Evolutionary conservation across 257 asterid genomes (phyloP), one percentile per base, ranked within the genome.

Genomic region (Solanum chilense): DNA sequence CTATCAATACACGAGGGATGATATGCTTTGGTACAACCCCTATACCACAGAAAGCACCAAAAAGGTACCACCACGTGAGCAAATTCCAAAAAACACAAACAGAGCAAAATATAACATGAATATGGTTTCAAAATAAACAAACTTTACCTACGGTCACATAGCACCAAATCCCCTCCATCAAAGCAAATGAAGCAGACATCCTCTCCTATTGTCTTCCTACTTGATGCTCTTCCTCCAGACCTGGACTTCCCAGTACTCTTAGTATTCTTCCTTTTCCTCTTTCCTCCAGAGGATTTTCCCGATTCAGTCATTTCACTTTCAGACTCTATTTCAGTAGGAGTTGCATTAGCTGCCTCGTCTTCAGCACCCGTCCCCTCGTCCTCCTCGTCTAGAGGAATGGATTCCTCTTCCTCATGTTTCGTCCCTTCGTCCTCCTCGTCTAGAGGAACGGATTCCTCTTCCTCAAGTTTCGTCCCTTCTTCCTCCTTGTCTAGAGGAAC

Each of bases 141-240:
- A 35, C 91, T 88, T 78, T 90, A 97, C 99, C 99, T 92, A 15
- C 97, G 95, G 88, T 95, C 99, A 91, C 99, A 97, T 42, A 97
- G 90, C 85, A 95, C 96, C 14, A 97, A 98, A 64, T 93, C 93
- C 80, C 99, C 99, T 75, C 99, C 99, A 90, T 97, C 99, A 86
- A 97, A 97, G 95, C 99, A 97, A 90, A 97, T 94, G 93, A 97
- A 95, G 89, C 99, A 97, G 82, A 97, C 99, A 88, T 97, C 98
- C 86, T 97, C 99, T 42, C 92, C 98, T 37, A 89, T 91, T 2
- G 89, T 71, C 92, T 94, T 94, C 92, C 88, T 91, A 62, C 91
- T 85, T 66, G 93, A 87, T 86, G 95, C 85, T 90, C 88, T 94
- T 75, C 91, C 68, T 9, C 90, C 62, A 62, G 91, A 64, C 90